Evolutionary conservation across 345 rosid genomes (phyloP).

Genomic region (Pistacia atlantica): DNA sequence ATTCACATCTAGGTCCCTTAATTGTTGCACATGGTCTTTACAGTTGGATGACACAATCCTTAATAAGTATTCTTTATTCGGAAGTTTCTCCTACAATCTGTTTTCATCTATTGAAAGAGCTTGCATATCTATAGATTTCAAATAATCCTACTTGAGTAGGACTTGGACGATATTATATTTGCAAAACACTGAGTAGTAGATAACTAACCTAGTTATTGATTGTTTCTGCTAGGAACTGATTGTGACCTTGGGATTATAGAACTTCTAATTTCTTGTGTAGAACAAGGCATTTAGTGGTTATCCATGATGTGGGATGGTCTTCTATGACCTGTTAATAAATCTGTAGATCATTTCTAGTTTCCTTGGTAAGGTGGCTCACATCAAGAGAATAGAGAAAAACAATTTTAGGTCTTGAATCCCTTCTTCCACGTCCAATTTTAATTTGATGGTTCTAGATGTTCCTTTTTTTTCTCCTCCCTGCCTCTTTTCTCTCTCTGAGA

Average conservation of each 20-base stretch:
- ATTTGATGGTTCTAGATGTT: slow-evolving; percentile 11
- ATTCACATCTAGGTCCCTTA: background rate
- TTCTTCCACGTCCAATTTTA: background rate
- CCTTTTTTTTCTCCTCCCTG: background rate
- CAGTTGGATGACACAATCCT: background rate
- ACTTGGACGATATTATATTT: background rate
- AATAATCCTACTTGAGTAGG: background rate
- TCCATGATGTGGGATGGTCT: background rate
- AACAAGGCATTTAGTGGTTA: background rate
- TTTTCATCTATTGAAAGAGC: background rate
- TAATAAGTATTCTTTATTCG: background rate
- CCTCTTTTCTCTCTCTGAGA: too few relatives aligned
- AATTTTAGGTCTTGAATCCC: background rate
- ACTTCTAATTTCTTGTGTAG: background rate
- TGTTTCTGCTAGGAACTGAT: background rate
- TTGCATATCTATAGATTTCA: background rate
- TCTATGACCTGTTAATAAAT: too few relatives aligned
- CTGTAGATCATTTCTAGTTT: background rate
- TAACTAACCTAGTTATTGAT: background rate
- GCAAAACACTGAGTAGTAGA: background rate
- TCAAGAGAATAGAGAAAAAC: background rate
- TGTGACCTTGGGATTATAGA: background rate
- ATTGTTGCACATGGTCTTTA: background rate
- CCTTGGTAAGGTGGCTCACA: background rate
- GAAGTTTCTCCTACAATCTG: background rate